These are phyloP conservation scores for Ogataea populi-albae DNA, from an alignment of 805 yeast species.

Conservation along the genomic window DNA sequence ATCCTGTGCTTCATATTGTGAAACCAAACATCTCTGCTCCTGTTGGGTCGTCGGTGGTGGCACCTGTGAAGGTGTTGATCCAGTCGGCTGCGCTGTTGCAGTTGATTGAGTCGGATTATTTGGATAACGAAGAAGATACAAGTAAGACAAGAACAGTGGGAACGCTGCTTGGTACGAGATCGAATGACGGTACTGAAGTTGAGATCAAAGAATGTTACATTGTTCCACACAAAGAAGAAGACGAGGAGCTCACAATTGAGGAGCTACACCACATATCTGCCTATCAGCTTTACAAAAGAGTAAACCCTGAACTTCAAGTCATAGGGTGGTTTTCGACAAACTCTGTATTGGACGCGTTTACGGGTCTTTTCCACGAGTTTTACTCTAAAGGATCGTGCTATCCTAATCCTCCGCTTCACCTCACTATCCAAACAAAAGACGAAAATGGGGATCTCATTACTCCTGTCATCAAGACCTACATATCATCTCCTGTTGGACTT, in stretches of 20 bases:
- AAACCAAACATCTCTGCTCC: slow-evolving; percentile 48
- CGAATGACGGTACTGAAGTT: slow-evolving; percentile 76
- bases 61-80: slow-evolving; percentile 53
- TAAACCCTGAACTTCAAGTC: slow-evolving; percentile 74
- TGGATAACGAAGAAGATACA: slow-evolving; percentile 41
- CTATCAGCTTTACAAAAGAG: slow-evolving; percentile 67
- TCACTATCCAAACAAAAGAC: slow-evolving; percentile 63
- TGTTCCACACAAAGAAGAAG: slow-evolving; percentile 76
- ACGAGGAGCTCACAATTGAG: slow-evolving; percentile 73
- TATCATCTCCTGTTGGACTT: slow-evolving; percentile 70
- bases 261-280: slow-evolving; percentile 71
- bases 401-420: slow-evolving; percentile 76
- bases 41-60: slow-evolving; percentile 26
- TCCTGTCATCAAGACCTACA: slow-evolving; percentile 64
- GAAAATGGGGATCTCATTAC: slow-evolving; percentile 45
- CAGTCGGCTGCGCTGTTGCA: slow-evolving; percentile 73
- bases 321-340: slow-evolving; percentile 81
- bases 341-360: slow-evolving; percentile 60
- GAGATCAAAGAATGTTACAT: slow-evolving; percentile 74
- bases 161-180: slow-evolving; percentile 74
- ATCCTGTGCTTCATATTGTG: slow-evolving; percentile 35
- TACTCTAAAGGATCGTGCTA: slow-evolving; percentile 69
- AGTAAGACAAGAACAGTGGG: slow-evolving; percentile 70
- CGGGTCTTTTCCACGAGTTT: slow-evolving; percentile 78
- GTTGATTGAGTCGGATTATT: slow-evolving; percentile 66